These are phyloP conservation scores for Chionographis japonica DNA, from an alignment of 106 monocot genomes.

Conservation along the genomic window DNA sequence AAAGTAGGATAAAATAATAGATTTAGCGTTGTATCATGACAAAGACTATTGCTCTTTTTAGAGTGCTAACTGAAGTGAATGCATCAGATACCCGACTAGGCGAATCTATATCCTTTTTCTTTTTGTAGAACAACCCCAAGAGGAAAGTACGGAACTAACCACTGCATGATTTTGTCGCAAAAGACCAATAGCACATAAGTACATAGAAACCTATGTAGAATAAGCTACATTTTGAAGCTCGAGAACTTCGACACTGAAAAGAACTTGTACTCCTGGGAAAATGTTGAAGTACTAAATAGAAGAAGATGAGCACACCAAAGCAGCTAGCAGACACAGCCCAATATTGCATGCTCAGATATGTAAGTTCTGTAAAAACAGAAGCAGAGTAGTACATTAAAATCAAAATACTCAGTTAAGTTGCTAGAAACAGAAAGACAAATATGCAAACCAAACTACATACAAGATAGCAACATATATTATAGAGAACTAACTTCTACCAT, in stretches of 20 bases:
- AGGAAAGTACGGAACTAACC: constrained; percentile 36
- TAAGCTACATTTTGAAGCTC: constrained; percentile 23
- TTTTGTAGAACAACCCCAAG: background rate
- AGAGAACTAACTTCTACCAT: too few relatives aligned
- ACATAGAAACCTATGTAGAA: constrained; percentile 25
- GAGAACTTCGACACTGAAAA: constrained; percentile 7
- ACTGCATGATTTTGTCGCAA: constrained; percentile 22
- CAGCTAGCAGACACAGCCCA: constrained; percentile 73
- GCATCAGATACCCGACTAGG: too few relatives aligned
- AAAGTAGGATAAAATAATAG: background rate
- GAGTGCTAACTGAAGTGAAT: too few relatives aligned
- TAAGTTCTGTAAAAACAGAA: constrained; percentile 43
- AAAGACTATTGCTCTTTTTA: background rate
- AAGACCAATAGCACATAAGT: constrained; percentile 32
- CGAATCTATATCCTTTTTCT: too few relatives aligned
- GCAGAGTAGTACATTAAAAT: constrained; percentile 1
- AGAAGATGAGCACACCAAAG: constrained; percentile 55
- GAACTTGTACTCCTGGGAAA: constrained; percentile 22
- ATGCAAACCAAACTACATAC: background rate
- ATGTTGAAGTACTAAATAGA: constrained; percentile 25
- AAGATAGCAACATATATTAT: background rate
- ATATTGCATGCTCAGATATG: constrained; percentile 53
- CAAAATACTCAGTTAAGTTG: background rate
- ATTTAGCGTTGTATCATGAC: background rate
- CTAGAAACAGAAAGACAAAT: background rate